A percentile compares a stretch with the other conserved stretches of the same genome.
phyloP scores from a whole-genome alignment of 2,329 filamentous ascomycete species.

The Periconia sp. region DNA sequence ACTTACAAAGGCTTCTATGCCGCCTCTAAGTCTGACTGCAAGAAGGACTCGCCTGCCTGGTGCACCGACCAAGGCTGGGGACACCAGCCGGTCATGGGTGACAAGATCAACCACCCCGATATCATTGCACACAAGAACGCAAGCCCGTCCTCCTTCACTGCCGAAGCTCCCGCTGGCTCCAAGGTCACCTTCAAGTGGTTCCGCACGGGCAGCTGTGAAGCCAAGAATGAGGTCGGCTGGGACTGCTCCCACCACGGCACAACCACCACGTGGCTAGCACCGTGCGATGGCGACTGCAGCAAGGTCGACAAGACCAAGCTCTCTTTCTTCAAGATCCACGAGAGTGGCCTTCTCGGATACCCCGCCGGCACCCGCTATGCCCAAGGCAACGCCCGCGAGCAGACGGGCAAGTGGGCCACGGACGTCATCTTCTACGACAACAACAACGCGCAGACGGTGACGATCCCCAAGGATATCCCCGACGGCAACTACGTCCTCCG shows the following conservation, averaged over 20 bases:
- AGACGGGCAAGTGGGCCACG: constrained; percentile 35
- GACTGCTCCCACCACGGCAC: constrained; percentile 38
- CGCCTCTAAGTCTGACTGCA: constrained; percentile 25
- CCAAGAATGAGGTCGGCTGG: constrained; percentile 29
- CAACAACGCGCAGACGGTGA: constrained; percentile 33
- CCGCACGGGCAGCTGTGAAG: constrained; percentile 27
- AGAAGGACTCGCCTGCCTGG: constrained; percentile 34
- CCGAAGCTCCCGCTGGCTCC: constrained; percentile 27
- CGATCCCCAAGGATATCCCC: constrained; percentile 34
- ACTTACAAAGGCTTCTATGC: constrained; percentile 33
- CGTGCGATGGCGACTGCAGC: constrained; percentile 38
- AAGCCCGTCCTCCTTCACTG: constrained; percentile 32
- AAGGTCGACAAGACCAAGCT: constrained; percentile 32
- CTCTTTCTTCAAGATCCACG: constrained; percentile 39
- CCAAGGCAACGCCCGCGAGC: constrained; percentile 18
- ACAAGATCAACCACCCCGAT: constrained; percentile 26
- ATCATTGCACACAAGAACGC: constrained; percentile 37
- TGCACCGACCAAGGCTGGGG: constrained; percentile 38
- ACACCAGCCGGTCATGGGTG: constrained; percentile 30
- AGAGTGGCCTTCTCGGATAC: constrained; percentile 30
- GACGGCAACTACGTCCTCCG: constrained; percentile 40
- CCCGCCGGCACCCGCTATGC: constrained; percentile 28
- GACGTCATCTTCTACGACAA: constrained; percentile 40
- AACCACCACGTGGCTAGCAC: constrained; percentile 35
- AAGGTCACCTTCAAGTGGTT: constrained; percentile 36